Evolutionary conservation across 306 rosid genomes (phyloP).

Genomic region (Cyamopsis tetragonoloba): DNA sequence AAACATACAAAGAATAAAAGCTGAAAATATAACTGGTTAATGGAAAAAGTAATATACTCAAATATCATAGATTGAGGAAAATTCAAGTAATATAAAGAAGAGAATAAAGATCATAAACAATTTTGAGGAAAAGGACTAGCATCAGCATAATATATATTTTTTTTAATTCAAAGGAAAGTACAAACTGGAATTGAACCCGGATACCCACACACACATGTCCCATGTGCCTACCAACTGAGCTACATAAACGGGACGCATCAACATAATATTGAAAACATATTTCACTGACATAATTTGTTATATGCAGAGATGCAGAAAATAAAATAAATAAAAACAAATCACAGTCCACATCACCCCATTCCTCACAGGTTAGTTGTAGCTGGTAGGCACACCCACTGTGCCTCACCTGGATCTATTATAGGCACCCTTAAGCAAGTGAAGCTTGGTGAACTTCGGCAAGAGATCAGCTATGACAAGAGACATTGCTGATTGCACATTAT

Average conservation of each 20-base stretch:
- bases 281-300: conserved; percentile 4
- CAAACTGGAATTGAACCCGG: too few species aligned
- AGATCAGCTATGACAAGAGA: conserved; percentile 19
- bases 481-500: conserved; percentile 12
- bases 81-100: neutral
- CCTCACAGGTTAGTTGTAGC: neutral
- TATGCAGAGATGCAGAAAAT: neutral
- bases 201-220: too few species aligned
- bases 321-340: conserved; percentile 10
- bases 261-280: neutral
- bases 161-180: too few species aligned
- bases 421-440: conserved; percentile 13
- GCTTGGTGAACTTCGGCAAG: conserved; percentile 9
- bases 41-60: conserved; percentile 11
- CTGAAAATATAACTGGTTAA: conserved; percentile 13
- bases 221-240: too few species aligned
- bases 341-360: neutral
- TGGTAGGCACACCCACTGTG: conserved; percentile 1
- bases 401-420: neutral
- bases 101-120: conserved; percentile 5
- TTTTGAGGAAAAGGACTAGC: conserved; percentile 7
- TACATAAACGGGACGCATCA: too few species aligned
- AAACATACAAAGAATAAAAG: conserved; percentile 15
- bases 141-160: neutral
- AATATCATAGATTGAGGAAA: conserved; percentile 14